Percentiles rank a stretch among this genome's conserved stretches.
Evolutionary conservation across 1,284 basidiomycete species (phyloP).

Genomic region (Trametes hirsuta): DNA sequence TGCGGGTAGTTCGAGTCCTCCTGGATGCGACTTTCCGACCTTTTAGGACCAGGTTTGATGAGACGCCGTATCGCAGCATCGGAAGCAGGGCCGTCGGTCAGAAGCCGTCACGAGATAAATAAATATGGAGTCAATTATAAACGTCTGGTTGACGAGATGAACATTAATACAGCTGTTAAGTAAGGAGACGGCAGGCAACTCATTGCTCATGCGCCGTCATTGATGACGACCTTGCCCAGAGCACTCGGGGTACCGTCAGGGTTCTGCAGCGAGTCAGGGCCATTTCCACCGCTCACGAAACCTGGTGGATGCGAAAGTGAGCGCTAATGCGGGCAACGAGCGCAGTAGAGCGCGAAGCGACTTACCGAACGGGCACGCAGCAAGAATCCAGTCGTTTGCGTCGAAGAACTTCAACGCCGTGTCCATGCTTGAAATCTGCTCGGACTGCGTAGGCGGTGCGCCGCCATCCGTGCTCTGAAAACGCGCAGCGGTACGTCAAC

Average conservation of each 20-base stretch:
- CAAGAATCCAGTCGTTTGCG: conserved; percentile 51
- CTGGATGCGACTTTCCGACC: no score
- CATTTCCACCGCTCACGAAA: conserved; percentile 70
- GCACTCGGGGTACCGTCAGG: conserved; percentile 46
- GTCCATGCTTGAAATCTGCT: conserved; percentile 62
- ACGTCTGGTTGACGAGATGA: no score
- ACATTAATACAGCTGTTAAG: no score
- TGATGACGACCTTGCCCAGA: conserved; percentile 47
- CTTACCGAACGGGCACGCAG: conserved; percentile 75
- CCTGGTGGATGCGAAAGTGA: conserved; percentile 42
- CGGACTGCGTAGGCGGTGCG: conserved; percentile 48
- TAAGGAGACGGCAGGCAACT: no score
- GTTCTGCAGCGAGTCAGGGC: conserved; percentile 57
- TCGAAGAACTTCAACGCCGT: conserved; percentile 62
- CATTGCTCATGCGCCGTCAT: conserved; percentile 23
- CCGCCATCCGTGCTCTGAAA: conserved; percentile 64
- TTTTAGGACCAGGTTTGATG: no score
- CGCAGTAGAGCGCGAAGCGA: conserved; percentile 42
- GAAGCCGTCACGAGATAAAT: no score
- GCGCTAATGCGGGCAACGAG: conserved; percentile 26
- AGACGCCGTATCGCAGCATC: no score
- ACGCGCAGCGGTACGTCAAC: conserved; percentile 1
- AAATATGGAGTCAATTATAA: no score
- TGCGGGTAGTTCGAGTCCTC: no score
- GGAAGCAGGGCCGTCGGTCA: no score